Evolutionary conservation across 2,329 filamentous ascomycete genomes (phyloP).

Genomic region (Aureobasidium pullulans): DNA sequence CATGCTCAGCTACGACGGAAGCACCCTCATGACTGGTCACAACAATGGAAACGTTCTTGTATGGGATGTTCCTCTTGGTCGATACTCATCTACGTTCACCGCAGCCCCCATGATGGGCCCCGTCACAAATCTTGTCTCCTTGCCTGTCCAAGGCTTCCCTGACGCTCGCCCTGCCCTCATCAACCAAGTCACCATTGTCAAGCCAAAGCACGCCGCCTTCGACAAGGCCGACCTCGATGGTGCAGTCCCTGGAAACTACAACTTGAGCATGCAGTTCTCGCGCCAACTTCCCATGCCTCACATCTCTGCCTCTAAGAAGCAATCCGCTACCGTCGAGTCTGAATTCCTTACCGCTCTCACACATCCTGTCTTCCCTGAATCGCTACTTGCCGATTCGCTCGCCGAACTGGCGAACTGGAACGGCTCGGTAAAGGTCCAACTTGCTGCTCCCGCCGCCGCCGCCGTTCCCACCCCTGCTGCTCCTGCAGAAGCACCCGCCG

Average conservation of each 20-base stretch:
- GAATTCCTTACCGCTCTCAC: conserved; percentile 35
- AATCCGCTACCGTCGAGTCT: conserved; percentile 1
- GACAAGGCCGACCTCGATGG: conserved; percentile 25
- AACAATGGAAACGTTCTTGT: conserved; percentile 66
- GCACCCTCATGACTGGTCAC: conserved; percentile 72
- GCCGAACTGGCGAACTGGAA: conserved; percentile 30
- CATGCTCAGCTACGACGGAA: conserved; percentile 74
- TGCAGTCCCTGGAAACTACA: conserved; percentile 51
- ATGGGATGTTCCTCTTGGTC: conserved; percentile 71
- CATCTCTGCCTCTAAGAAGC: conserved; percentile 25
- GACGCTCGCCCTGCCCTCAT: conserved; percentile 16
- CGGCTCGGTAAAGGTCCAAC: conserved; percentile 12
- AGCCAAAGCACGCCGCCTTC: conserved; percentile 64
- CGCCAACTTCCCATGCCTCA: conserved; percentile 22
- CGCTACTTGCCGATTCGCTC: conserved; percentile 28
- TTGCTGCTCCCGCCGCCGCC: conserved; percentile 21
- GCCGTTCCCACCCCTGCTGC: conserved; percentile 7
- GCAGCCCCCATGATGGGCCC: conserved; percentile 65
- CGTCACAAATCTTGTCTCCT: conserved; percentile 73
- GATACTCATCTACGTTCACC: conserved; percentile 55
- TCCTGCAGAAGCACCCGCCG: conserved; percentile 18
- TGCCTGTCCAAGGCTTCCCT: conserved; percentile 51
- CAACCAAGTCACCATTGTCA: conserved; percentile 53
- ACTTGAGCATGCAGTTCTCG: conserved; percentile 57
- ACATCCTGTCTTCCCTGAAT: conserved; percentile 35